Evolutionary conservation across 257 asterid genomes (phyloP).

Genomic region (Solanum pinnatisectum): DNA sequence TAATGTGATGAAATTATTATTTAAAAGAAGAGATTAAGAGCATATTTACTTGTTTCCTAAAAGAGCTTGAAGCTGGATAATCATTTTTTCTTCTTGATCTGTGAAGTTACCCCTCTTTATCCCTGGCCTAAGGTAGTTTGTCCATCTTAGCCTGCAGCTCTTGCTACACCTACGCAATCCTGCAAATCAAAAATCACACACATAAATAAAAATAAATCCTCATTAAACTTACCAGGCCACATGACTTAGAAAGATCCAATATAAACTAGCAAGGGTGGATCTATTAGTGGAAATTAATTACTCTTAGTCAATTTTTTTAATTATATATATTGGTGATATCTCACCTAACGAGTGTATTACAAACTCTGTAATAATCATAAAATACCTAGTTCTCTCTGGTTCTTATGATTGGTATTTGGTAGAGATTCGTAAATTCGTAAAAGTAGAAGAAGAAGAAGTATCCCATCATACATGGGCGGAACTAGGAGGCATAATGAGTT

Average conservation of each 20-base stretch:
- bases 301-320: neutral
- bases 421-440: neutral
- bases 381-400: too few relatives aligned
- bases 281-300: neutral
- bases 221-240: neutral
- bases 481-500: neutral
- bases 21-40: neutral
- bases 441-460: too few relatives aligned
- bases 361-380: too few relatives aligned
- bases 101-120: conserved; percentile 88
- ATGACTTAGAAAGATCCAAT: too few relatives aligned
- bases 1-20: neutral
- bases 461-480: neutral
- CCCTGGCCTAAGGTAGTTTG: conserved; percentile 91
- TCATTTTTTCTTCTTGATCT: conserved; percentile 80
- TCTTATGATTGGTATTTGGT: neutral
- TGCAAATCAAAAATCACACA: conserved; percentile 2
- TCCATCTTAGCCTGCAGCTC: conserved; percentile 95
- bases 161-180: conserved; percentile 88
- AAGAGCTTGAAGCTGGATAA: conserved; percentile 91
- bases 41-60: conserved; percentile 76
- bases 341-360: neutral
- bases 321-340: neutral
- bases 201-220: neutral
- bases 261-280: too few relatives aligned